Evolutionary conservation across 306 rosid genomes (phyloP).

Genomic region (Gillenia trifoliata): DNA sequence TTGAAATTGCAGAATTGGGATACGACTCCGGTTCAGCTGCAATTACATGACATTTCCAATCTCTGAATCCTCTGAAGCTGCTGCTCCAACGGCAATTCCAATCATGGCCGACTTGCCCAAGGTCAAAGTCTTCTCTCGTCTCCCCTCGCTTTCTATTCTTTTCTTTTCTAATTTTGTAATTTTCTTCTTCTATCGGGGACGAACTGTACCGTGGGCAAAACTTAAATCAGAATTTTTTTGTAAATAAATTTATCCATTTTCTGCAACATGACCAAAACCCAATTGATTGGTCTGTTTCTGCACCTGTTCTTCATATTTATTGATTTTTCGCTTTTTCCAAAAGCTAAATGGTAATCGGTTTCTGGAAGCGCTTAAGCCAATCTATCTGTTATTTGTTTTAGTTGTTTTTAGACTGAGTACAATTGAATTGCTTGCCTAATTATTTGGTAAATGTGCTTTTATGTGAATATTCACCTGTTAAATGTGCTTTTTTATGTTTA

Average conservation of each 20-base stretch:
- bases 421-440: not conserved
- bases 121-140: not conserved
- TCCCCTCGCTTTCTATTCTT: not conserved
- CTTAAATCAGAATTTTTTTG: not conserved
- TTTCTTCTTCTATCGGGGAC: not conserved
- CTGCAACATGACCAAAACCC: not conserved
- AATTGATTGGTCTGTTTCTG: not conserved
- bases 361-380: not conserved
- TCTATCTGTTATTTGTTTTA: too few species aligned
- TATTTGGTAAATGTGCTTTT: not conserved
- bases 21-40: not conserved
- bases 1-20: not conserved
- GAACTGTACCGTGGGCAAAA: not conserved
- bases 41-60: not conserved
- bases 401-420: not conserved
- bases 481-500: too few species aligned
- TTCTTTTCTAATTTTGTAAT: not conserved
- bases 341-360: not conserved
- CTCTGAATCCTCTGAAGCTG: not conserved
- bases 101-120: constrained; percentile 11
- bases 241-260: not conserved
- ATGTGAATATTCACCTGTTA: not conserved
- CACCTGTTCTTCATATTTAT: not conserved
- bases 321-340: not conserved
- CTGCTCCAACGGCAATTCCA: constrained; percentile 8